A percentile compares a stretch with the other conserved stretches of the same genome.
Conservation (phyloP, 768 basidiomycete genomes). For the Boletus rubropictus region DNA sequence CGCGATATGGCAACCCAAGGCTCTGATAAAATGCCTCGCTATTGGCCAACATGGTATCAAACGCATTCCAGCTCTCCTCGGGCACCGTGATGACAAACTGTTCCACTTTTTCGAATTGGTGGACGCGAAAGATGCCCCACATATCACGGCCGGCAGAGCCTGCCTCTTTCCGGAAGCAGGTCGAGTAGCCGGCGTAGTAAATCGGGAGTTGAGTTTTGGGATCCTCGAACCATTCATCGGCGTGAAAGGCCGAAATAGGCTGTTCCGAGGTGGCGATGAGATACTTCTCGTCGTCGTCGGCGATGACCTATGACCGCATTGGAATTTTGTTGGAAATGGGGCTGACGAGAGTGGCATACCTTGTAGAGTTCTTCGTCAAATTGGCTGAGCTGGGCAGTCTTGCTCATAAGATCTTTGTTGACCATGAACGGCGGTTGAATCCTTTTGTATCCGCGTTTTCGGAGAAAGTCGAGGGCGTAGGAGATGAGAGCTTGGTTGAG, state of each 20-base stretch:
- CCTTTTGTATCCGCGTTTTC: constrained; percentile 80
- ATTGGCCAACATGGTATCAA: constrained; percentile 84
- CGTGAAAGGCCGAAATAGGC: constrained; percentile 92
- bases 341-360: constrained; percentile 34
- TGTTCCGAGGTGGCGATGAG: constrained; percentile 99
- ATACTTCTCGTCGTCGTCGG: constrained; percentile 92
- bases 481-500: constrained; percentile 94
- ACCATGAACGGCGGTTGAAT: constrained; percentile 98
- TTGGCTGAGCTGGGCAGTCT: constrained; percentile 96
- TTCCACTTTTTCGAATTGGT: constrained; percentile 99
- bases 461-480: constrained; percentile 91
- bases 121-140: constrained; percentile 99
- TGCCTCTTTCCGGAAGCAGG: constrained; percentile 99
- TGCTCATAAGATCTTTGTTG: constrained; percentile 95
- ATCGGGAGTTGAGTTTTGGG: constrained; percentile 91
- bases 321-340: too few species aligned
- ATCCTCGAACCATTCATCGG: constrained; percentile 96
- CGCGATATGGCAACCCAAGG: constrained; percentile 84
- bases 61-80: constrained; percentile 89
- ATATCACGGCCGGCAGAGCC: constrained; percentile 96
- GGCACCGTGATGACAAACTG: constrained; percentile 95
- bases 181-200: constrained; percentile 82
- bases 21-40: constrained; percentile 96
- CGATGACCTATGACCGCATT: constrained; percentile 57
- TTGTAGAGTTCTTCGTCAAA: constrained; percentile 99